Percentiles rank a stretch among this genome's conserved stretches.
phyloP scores from a whole-genome alignment of 2,329 filamentous ascomycete genomes.

The Lecanosticta acicola region DNA sequence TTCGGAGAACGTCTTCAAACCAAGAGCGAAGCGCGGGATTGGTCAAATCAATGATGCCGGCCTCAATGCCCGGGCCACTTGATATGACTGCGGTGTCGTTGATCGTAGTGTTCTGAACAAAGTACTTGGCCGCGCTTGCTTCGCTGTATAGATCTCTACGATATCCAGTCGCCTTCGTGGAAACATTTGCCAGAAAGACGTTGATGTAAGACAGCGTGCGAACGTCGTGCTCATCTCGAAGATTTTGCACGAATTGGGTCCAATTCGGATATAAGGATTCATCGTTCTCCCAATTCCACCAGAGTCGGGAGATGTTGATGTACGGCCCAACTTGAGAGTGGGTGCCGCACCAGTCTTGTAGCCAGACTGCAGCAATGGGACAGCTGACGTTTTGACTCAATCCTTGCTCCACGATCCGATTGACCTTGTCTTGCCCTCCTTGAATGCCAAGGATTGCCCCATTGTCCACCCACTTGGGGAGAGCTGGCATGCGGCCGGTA shows the following conservation, averaged over 20 bases:
- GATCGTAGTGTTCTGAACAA: constrained; percentile 34
- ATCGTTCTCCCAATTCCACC: constrained; percentile 40
- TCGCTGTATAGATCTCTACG: constrained; percentile 32
- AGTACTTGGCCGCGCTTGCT: constrained; percentile 28
- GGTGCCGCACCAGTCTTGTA: constrained; percentile 37
- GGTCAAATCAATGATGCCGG: constrained; percentile 35
- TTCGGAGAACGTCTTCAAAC: constrained; percentile 32
- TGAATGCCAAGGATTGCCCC: constrained; percentile 37
- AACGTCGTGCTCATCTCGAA: constrained; percentile 31
- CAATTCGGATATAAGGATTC: constrained; percentile 33
- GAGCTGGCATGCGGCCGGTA: constrained; percentile 32
- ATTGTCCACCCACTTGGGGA: constrained; percentile 30
- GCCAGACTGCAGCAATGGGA: constrained; percentile 35
- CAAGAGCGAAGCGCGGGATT: constrained; percentile 31
- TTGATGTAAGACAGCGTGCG: constrained; percentile 34
- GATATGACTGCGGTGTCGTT: constrained; percentile 33
- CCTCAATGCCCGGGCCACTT: constrained; percentile 34
- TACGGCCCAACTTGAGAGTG: constrained; percentile 33
- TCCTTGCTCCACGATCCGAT: constrained; percentile 31
- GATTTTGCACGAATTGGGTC: constrained; percentile 33
- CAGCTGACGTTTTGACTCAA: constrained; percentile 22
- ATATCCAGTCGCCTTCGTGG: constrained; percentile 31
- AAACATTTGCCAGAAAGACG: constrained; percentile 34
- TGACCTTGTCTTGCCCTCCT: constrained; percentile 34
- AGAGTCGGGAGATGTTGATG: constrained; percentile 34